Evolutionary conservation across 108 stramenopile genomes (phyloP), one percentile per base, ranked within the genome.

Genomic region (Fistulifera solaris): DNA sequence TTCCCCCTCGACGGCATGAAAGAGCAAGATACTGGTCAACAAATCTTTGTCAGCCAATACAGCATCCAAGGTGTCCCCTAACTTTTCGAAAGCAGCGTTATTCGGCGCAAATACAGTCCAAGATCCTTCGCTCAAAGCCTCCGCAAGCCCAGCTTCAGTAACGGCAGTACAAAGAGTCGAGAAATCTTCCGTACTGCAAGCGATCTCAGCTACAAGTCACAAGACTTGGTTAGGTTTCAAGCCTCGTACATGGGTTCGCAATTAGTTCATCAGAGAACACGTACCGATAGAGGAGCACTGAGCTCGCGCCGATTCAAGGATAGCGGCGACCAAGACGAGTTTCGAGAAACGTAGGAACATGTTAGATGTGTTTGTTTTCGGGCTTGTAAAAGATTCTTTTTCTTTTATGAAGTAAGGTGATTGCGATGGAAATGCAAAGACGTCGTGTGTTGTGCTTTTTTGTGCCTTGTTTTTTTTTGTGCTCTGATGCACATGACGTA

Each of bases 101-200:
- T 57, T 72, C 11, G 75, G 75, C 8, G 70, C 75, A 40, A 59
- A 59, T 12, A 59, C 47, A 19, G 58, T 59, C 5, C 7, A 57
- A 13, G 40, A 19, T 4, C 44, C 44, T 21, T 6, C 16, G 11
- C 19, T 11, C 24, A 72, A 58, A 13, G 67, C 50, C 31, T 72
- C 75, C 8, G n/a, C 59, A 17, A 77, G 54, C 27, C 49, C 60
- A 15, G 75, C 67, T 24, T 59, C 67, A 5, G 26, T 47, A 2
- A 70, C 42, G 16, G 64, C 63, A 7, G 43, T 53, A 1, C 64
- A 56, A 17, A 77, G 61, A 38, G 68, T 77, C n/a, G 59, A 59
- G 22, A 76, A 71, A 21, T 45, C 52, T 4, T n/a, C 14, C 24
- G 56, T 50, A 15, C 16, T 52, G 16, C 47, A 46, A 5, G 62